Conservation (phyloP, 1,139 yeast genomes). For the Scheffersomyces segobiensis region DNA sequence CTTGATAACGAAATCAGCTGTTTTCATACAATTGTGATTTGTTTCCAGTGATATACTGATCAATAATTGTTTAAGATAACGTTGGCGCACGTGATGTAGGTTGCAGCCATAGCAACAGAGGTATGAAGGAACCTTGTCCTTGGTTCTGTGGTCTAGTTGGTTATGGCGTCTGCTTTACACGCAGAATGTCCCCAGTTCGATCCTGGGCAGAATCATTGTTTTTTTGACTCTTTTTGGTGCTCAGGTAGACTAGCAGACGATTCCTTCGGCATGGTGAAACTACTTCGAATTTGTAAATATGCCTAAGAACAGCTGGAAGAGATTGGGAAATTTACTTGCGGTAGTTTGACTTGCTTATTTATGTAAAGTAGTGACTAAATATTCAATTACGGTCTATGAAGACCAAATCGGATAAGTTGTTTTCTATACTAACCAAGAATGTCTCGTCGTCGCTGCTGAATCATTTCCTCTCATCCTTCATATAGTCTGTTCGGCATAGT, state of each 20-base stretch:
- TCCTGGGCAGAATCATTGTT: constrained; percentile 93
- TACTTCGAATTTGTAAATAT: background rate
- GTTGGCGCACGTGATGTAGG: background rate
- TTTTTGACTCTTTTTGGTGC: constrained; percentile 5
- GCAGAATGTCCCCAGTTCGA: constrained; percentile 99
- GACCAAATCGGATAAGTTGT: background rate
- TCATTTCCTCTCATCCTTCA: background rate
- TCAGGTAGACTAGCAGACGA: background rate
- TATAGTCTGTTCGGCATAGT: background rate
- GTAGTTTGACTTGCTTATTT: background rate
- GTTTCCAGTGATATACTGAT: background rate
- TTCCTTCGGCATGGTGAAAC: background rate
- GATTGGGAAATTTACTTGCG: background rate
- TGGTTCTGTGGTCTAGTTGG: constrained; percentile 90
- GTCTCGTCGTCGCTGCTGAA: too few species aligned
- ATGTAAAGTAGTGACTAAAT: background rate
- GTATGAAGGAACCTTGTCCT: background rate
- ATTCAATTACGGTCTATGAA: background rate
- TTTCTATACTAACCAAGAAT: too few species aligned
- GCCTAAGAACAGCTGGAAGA: too few species aligned
- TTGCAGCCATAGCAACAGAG: background rate
- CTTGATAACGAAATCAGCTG: background rate
- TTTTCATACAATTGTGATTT: background rate
- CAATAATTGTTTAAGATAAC: too few species aligned
- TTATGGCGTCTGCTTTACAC: constrained; percentile 99